Evolutionary conservation across 2,329 filamentous ascomycete species (phyloP).

Genomic region (Cadophora sp.): DNA sequence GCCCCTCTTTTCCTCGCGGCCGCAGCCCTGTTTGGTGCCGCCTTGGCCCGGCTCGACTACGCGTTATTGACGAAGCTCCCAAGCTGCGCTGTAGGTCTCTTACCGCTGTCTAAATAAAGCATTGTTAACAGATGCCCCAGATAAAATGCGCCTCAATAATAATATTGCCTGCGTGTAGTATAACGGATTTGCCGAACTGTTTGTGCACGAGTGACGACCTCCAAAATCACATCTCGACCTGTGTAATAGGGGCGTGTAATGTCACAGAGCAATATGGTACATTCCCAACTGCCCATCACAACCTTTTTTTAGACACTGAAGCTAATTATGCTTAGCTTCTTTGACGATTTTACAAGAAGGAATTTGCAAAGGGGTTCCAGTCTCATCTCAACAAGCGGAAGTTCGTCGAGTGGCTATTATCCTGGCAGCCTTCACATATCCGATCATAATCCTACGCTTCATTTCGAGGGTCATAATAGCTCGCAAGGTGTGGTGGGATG

Average conservation of each 20-base stretch:
- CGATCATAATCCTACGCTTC: conserved; percentile 28
- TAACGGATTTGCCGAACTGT: conserved; percentile 27
- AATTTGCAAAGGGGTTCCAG: conserved; percentile 25
- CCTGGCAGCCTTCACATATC: conserved; percentile 29
- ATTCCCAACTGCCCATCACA: not conserved
- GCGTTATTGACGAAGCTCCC: conserved; percentile 17
- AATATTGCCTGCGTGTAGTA: conserved; percentile 13
- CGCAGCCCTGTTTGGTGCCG: conserved; percentile 16
- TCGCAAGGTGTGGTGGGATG: conserved; percentile 33
- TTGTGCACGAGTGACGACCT: conserved; percentile 30
- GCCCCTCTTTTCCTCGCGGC: not conserved
- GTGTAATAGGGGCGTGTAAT: conserved; percentile 29
- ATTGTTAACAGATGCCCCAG: conserved; percentile 2
- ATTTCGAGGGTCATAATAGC: conserved; percentile 27
- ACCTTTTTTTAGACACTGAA: not conserved
- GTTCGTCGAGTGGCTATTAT: conserved; percentile 22
- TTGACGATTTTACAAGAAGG: conserved; percentile 20
- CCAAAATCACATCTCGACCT: conserved; percentile 27
- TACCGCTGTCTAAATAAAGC: not conserved
- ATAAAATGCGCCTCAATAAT: conserved; percentile 10
- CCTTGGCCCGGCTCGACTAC: conserved; percentile 11
- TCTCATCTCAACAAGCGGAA: conserved; percentile 22
- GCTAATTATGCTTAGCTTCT: conserved; percentile 16
- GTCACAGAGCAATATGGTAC: conserved; percentile 31
- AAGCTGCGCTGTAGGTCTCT: conserved; percentile 23